Evolutionary conservation across 495 filamentous ascomycete genomes (phyloP).

Genomic region (Penicillium atrosanguineum): DNA sequence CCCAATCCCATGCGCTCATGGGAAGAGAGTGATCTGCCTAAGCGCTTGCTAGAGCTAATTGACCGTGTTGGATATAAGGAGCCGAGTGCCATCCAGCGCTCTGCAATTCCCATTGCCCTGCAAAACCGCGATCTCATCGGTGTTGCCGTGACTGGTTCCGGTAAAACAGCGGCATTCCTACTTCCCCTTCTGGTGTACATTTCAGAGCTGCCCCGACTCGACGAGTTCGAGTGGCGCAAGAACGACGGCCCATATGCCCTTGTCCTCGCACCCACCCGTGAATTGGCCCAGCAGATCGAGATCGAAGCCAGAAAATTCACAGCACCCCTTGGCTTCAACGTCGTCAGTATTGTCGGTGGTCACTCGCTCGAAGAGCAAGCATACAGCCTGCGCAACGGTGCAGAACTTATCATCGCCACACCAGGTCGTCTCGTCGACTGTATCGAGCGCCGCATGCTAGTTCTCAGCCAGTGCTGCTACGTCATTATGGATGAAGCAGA

Average conservation of each 20-base stretch:
- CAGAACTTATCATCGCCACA: constrained; percentile 98
- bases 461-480: constrained; percentile 95
- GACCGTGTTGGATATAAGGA: constrained; percentile 88
- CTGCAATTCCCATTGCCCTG: constrained; percentile 91
- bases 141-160: constrained; percentile 97
- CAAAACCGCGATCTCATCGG: constrained; percentile 94
- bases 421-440: constrained; percentile 97
- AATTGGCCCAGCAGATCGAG: constrained; percentile 97
- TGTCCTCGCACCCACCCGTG: constrained; percentile 95
- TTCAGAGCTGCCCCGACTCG: constrained; percentile 79
- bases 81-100: constrained; percentile 88
- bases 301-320: constrained; percentile 94
- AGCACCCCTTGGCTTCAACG: constrained; percentile 85
- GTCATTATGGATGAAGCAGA: constrained; percentile 99
- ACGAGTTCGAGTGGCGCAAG: constrained; percentile 73
- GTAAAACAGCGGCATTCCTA: constrained; percentile 96
- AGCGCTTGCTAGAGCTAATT: constrained; percentile 78
- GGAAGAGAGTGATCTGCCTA: constrained; percentile 80
- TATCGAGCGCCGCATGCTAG: constrained; percentile 88
- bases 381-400: constrained; percentile 88
- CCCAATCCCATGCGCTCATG: constrained; percentile 97
- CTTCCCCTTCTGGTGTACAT: constrained; percentile 97
- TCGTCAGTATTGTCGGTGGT: constrained; percentile 95
- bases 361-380: constrained; percentile 95
- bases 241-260: constrained; percentile 97